These are phyloP conservation scores for Teunomyces barrocoloradensis DNA, from an alignment of 805 yeast species.

Conservation along the genomic window DNA sequence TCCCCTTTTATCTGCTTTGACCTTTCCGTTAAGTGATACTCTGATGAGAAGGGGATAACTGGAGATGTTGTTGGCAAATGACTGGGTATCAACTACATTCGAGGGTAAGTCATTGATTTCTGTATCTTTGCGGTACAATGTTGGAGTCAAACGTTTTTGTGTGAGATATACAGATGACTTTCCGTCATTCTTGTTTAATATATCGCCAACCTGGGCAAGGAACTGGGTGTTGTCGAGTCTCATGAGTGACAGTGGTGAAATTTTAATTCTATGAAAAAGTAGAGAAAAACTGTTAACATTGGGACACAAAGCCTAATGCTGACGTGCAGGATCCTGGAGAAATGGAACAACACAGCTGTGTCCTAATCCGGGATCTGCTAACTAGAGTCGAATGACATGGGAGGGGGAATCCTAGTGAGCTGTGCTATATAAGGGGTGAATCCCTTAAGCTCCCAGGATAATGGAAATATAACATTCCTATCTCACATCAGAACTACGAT, in stretches of 20 bases:
- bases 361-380: no score
- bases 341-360: no score
- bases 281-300: not conserved
- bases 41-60: conserved; percentile 67
- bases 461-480: no score
- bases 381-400: no score
- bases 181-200: conserved; percentile 27
- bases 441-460: no score
- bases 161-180: conserved; percentile 57
- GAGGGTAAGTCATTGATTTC: conserved; percentile 30
- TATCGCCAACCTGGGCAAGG: conserved; percentile 14
- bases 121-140: conserved; percentile 22
- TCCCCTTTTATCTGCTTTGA: conserved; percentile 39
- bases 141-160: conserved; percentile 48
- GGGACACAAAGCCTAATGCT: no score
- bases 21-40: conserved; percentile 53
- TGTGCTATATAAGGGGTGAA: no score
- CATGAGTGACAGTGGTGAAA: conserved; percentile 6
- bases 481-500: no score
- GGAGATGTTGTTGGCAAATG: conserved; percentile 18
- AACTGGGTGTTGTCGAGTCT: conserved; percentile 17
- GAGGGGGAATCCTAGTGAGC: no score
- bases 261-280: not conserved
- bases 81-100: conserved; percentile 24
- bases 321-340: no score